Evolutionary conservation across 192 early-diverging fungal species (phyloP).

Genomic region (Podila verticillata): DNA sequence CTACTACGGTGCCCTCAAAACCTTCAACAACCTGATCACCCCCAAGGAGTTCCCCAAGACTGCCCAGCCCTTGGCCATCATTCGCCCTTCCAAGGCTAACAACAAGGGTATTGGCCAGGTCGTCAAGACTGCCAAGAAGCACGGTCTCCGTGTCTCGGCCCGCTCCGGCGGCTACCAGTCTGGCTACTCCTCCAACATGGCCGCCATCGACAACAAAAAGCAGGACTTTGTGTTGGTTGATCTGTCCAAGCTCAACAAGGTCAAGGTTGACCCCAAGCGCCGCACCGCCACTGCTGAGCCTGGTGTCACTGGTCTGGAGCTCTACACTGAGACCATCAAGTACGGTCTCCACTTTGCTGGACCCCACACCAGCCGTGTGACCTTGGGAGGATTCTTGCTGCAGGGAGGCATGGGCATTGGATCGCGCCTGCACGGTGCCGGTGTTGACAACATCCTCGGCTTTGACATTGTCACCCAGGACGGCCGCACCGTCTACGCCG

Average conservation of each 20-base stretch:
- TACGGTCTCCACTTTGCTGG: conserved; percentile 46
- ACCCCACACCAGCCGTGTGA: conserved; percentile 38
- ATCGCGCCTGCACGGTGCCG: conserved; percentile 35
- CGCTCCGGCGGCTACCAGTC: conserved; percentile 46
- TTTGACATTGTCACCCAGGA: conserved; percentile 37
- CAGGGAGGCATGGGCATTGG: conserved; percentile 51
- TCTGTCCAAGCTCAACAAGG: conserved; percentile 42
- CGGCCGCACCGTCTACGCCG: conserved; percentile 35
- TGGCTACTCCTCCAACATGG: conserved; percentile 48
- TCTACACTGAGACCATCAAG: conserved; percentile 44
- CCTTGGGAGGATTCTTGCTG: conserved; percentile 46
- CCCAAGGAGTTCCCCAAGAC: conserved; percentile 36
- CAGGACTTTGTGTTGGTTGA: conserved; percentile 47
- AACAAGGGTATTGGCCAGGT: conserved; percentile 31
- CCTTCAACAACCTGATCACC: conserved; percentile 50
- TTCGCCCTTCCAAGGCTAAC: conserved; percentile 33
- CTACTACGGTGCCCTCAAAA: conserved; percentile 44
- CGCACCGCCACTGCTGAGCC: conserved; percentile 46
- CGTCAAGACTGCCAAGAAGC: conserved; percentile 36
- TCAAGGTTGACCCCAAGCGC: conserved; percentile 25
- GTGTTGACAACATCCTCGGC: conserved; percentile 50
- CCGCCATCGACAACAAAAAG: conserved; percentile 32
- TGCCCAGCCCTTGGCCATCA: conserved; percentile 29
- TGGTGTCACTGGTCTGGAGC: conserved; percentile 39
- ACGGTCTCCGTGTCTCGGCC: conserved; percentile 42